Evolutionary conservation across 139 green algal genomes (phyloP).

Genomic region (Mesotaenium endlicherianum): DNA sequence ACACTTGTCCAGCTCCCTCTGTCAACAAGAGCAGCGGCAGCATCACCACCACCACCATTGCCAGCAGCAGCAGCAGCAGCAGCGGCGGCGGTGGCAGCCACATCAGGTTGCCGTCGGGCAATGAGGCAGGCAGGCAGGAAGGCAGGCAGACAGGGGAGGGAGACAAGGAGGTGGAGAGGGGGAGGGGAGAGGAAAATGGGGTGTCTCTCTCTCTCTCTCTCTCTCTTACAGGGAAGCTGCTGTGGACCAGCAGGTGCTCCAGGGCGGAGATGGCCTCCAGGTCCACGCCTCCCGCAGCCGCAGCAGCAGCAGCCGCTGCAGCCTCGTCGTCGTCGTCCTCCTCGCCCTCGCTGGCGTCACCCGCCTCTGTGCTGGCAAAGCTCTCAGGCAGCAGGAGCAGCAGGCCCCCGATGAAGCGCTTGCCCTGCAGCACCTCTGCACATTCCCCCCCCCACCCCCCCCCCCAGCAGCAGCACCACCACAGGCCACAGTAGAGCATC

Average conservation of each 20-base stretch:
- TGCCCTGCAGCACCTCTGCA: conserved; percentile 21
- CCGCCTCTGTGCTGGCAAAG: conserved; percentile 7
- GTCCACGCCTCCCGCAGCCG: background rate
- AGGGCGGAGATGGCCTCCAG: conserved; percentile 1
- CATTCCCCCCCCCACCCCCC: background rate
- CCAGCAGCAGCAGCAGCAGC: too few species aligned
- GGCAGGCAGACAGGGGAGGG: background rate
- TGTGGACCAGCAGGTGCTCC: conserved; percentile 25
- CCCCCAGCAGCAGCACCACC: background rate
- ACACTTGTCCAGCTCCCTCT: too few species aligned
- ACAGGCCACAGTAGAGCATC: too few species aligned
- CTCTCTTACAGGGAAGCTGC: conserved; percentile 31
- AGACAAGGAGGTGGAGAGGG: background rate
- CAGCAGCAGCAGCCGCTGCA: background rate
- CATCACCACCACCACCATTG: too few species aligned
- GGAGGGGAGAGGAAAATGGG: background rate
- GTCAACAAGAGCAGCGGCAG: too few species aligned
- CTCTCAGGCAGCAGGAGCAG: conserved; percentile 27
- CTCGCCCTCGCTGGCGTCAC: conserved; percentile 10
- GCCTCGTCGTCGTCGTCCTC: background rate
- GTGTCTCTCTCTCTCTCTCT: too few species aligned
- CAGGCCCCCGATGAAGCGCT: conserved; percentile 16
- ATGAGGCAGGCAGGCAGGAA: background rate
- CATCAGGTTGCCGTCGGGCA: too few species aligned
- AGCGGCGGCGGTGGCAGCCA: too few species aligned